Evolutionary conservation across 768 basidiomycete genomes (phyloP).

Genomic region (Russula earlei): DNA sequence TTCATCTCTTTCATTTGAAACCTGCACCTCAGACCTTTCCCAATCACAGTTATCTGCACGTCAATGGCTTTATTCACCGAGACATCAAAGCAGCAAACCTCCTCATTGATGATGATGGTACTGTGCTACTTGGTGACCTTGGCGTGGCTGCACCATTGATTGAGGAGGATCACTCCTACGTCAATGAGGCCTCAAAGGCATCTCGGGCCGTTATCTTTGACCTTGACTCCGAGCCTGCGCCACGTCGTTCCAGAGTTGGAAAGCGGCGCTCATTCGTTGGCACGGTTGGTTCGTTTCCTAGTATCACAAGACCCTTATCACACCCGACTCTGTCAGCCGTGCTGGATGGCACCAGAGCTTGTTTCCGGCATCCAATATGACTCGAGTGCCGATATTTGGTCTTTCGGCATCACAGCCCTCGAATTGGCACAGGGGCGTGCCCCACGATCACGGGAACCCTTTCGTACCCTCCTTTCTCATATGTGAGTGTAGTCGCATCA

Average conservation of each 20-base stretch:
- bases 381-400: conserved; percentile 89
- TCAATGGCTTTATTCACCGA: conserved; percentile 85
- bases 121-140: conserved; percentile 84
- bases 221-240: background rate
- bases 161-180: conserved; percentile 44
- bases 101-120: conserved; percentile 83
- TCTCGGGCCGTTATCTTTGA: conserved; percentile 31
- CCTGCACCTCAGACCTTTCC: background rate
- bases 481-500: conserved; percentile 36
- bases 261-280: conserved; percentile 91
- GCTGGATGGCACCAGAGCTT: conserved; percentile 96
- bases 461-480: conserved; percentile 64
- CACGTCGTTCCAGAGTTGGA: conserved; percentile 40
- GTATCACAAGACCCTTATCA: background rate
- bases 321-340: conserved; percentile 43
- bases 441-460: conserved; percentile 69
- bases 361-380: conserved; percentile 81
- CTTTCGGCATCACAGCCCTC: conserved; percentile 89
- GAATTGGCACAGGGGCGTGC: conserved; percentile 84
- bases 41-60: conserved; percentile 62
- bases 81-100: conserved; percentile 94
- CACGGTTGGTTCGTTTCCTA: conserved; percentile 43
- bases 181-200: background rate
- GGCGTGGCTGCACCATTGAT: conserved; percentile 82
- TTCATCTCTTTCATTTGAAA: conserved; percentile 15